Conservation (phyloP, 768 basidiomycete species). For the Auricularia cornea region DNA sequence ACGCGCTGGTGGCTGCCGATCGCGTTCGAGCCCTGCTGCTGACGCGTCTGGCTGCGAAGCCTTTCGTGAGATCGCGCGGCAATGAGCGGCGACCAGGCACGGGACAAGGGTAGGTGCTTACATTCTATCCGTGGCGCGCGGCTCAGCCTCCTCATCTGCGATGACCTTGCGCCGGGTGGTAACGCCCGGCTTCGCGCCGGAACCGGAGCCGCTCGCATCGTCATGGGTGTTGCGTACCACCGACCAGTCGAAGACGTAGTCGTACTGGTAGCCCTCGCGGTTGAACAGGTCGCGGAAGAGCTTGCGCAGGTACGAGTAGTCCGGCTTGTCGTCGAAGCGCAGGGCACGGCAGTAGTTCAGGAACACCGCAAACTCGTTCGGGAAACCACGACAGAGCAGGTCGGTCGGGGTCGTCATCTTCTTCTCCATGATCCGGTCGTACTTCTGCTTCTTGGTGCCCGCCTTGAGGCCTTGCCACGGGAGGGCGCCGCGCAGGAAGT, state of each 20-base stretch:
- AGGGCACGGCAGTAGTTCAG: slow-evolving; percentile 98
- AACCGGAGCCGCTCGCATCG: slow-evolving; percentile 40
- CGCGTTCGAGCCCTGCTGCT: slow-evolving; percentile 39
- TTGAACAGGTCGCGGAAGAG: slow-evolving; percentile 98
- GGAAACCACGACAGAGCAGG: slow-evolving; percentile 97
- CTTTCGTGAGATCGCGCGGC: slow-evolving; percentile 26
- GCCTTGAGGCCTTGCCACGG: slow-evolving; percentile 99
- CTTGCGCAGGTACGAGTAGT: slow-evolving; percentile 99
- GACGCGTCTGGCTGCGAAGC: slow-evolving; percentile 83
- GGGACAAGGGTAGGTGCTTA: slow-evolving; percentile 33
- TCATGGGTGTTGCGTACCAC: slow-evolving; percentile 71
- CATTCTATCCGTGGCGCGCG: slow-evolving; percentile 75
- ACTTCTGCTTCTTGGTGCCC: slow-evolving; percentile 99
- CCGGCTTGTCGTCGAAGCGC: slow-evolving; percentile 99
- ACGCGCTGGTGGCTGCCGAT: slow-evolving; percentile 39
- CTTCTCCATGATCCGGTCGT: slow-evolving; percentile 99
- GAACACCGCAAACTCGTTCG: slow-evolving; percentile 98
- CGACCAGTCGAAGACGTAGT: slow-evolving; percentile 99
- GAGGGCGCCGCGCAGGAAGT: slow-evolving; percentile 96
- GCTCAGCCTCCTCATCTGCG: slow-evolving; percentile 72
- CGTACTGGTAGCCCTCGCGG: slow-evolving; percentile 96
- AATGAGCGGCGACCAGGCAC: slow-evolving; percentile 12
- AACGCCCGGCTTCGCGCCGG: slow-evolving; percentile 52
- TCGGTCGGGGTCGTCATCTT: slow-evolving; percentile 99
- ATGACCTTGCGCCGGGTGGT: slow-evolving; percentile 66